Evolutionary conservation across 805 yeast species (phyloP), one percentile per base, ranked within the genome.

Genomic region (Myxozyma neglecta): DNA sequence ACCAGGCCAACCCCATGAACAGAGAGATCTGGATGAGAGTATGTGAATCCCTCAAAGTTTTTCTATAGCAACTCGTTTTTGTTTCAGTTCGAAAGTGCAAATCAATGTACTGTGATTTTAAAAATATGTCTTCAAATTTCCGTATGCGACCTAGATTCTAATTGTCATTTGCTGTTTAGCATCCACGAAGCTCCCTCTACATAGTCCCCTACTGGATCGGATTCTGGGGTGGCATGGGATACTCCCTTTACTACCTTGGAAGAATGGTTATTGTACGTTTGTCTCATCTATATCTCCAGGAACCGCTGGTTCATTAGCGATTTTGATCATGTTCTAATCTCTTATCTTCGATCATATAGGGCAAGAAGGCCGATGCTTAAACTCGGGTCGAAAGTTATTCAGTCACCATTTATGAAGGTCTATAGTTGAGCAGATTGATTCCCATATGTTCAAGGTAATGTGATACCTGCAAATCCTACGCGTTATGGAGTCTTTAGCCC

Each of bases 171-270:
- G 48, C 16, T 35, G 16, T 42, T 14, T 55, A 64, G 68, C 67
- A 66, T 47, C 69, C 69, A 32, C 50, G 69, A 39, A 58, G 68
- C 53, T 18, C 60, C 20, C 67, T 67, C 56, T 63, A 61, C 61
- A 11, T 67, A 40, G 29, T 60, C 37, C 69, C 69, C n/a, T 67
- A 60, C 68, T 67, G 69, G 69, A 56, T 59, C 46, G 59, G 61
- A 32, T 67, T 67, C 66, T 60, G 64, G 61, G 65, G 59, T 40
- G 53, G 57, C n/a, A 40, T 57, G 29, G 67, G 60, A 16, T 54
- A 55, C 56, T 44, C 66, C 24, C 8, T 36, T 39, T 64, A 57
- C 63, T 60, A 57, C 53, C 51, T 57, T 42, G 66, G 60, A 52
- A 45, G 59, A 43, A 51, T 64, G 66, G 59, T 42, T 56, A 35